Conservation (phyloP, 2,329 filamentous ascomycete species). For the Phaeomoniella chlamydospora region DNA sequence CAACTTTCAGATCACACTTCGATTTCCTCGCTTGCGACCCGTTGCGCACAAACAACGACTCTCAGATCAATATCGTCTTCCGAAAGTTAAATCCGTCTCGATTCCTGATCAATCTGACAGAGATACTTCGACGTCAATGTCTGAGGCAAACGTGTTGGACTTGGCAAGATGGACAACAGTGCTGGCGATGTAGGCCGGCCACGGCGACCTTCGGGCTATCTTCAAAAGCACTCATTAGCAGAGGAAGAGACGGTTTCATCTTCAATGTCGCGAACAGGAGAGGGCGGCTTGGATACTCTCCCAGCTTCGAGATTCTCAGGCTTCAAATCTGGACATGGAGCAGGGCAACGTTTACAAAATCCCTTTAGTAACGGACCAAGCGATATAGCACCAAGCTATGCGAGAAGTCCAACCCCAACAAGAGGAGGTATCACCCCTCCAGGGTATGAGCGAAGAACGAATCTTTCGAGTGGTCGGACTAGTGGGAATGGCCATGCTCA, state of each 20-base stretch:
- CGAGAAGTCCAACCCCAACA: background rate
- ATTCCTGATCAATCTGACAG: background rate
- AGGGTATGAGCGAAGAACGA: background rate
- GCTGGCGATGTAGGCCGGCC: background rate
- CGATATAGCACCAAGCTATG: background rate
- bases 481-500: background rate
- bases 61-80: no score
- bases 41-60: no score
- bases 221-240: no score
- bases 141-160: background rate
- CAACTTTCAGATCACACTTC: no score
- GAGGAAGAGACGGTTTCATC: no score
- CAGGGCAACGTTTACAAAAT: background rate
- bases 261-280: background rate
- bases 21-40: no score
- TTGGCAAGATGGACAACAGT: background rate
- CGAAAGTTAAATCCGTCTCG: no score
- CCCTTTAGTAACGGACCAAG: background rate
- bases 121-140: background rate
- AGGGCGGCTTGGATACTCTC: background rate
- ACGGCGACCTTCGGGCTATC: no score
- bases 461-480: background rate
- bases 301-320: background rate
- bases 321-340: background rate
- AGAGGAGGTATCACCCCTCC: background rate